phyloP scores from a whole-genome alignment of 495 filamentous ascomycete genomes.

The Penicillium simplicissimum region DNA sequence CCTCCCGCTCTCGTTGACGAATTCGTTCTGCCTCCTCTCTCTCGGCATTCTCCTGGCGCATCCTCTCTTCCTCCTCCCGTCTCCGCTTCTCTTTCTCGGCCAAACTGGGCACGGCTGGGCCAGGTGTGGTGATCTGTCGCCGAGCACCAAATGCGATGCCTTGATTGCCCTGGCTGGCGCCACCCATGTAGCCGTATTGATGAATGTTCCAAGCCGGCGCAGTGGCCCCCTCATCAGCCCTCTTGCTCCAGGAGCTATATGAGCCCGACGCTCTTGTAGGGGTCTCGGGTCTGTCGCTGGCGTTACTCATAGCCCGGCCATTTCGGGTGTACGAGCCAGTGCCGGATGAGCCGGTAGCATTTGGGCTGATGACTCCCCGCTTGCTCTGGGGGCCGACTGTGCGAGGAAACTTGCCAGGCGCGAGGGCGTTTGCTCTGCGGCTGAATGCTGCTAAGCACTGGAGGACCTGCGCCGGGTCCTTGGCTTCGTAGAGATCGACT shows the following conservation, averaged over 20 bases:
- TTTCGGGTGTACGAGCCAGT: slow-evolving; percentile 40
- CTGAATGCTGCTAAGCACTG: slow-evolving; percentile 93
- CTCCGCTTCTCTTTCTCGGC: slow-evolving; percentile 64
- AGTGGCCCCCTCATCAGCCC: slow-evolving; percentile 74
- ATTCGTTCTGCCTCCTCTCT: slow-evolving; percentile 65
- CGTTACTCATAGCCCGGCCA: slow-evolving; percentile 64
- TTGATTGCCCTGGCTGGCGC: slow-evolving; percentile 92
- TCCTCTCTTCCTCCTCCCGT: slow-evolving; percentile 63
- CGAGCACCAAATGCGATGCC: slow-evolving; percentile 89
- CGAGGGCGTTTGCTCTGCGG: slow-evolving; percentile 74
- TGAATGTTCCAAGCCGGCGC: slow-evolving; percentile 97
- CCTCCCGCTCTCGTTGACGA: slow-evolving; percentile 64
- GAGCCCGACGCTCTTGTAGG: slow-evolving; percentile 60
- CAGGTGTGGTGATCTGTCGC: slow-evolving; percentile 85
- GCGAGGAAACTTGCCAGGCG: slow-evolving; percentile 70
- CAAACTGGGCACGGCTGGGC: slow-evolving; percentile 74
- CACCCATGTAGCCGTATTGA: slow-evolving; percentile 98
- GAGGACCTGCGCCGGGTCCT: slow-evolving; percentile 95
- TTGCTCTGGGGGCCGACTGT: slow-evolving; percentile 68
- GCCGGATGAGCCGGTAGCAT: slow-evolving; percentile 62
- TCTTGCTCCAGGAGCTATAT: slow-evolving; percentile 90
- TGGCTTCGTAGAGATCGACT: slow-evolving; percentile 93
- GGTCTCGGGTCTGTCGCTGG: slow-evolving; percentile 62
- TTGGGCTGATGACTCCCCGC: slow-evolving; percentile 62
- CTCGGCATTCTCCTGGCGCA: slow-evolving; percentile 47